These are phyloP conservation scores for Avena sativa DNA, from an alignment of 176 grass and related monocot species.

Conservation along the genomic window DNA sequence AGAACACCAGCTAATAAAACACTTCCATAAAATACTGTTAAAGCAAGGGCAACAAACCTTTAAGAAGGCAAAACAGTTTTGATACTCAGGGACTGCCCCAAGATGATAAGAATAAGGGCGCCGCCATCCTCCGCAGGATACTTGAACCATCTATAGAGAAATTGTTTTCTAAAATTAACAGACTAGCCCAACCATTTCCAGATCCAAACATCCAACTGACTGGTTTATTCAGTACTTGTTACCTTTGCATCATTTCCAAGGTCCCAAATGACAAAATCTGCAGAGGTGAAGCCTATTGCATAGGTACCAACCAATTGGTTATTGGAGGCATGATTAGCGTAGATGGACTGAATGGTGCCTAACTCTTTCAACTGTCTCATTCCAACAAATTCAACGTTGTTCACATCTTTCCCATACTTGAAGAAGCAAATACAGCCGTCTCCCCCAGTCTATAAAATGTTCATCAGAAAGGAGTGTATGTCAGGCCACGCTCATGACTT, in stretches of 20 bases:
- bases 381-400: constrained; percentile 75
- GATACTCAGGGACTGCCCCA: constrained; percentile 65
- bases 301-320: constrained; percentile 51
- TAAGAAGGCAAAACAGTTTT: constrained; percentile 88
- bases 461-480: constrained; percentile 41
- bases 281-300: constrained; percentile 89
- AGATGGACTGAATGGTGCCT: constrained; percentile 73
- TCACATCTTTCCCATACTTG: constrained; percentile 58
- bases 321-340: constrained; percentile 34
- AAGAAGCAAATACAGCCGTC: constrained; percentile 98
- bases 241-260: constrained; percentile 94
- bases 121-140: constrained; percentile 94
- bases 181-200: constrained; percentile 26
- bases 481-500: constrained; percentile 12
- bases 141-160: constrained; percentile 58
- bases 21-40: background rate
- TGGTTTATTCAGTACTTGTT: constrained; percentile 12
- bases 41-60: constrained; percentile 66
- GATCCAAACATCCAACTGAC: background rate
- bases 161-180: constrained; percentile 15
- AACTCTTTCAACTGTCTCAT: constrained; percentile 97
- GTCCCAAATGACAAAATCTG: constrained; percentile 96
- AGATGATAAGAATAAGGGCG: constrained; percentile 93
- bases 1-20: constrained; percentile 3
- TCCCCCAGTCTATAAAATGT: constrained; percentile 82